Conservation (phyloP, 352 stramenopile genomes). For the Pythium rhizo-oryzae region DNA sequence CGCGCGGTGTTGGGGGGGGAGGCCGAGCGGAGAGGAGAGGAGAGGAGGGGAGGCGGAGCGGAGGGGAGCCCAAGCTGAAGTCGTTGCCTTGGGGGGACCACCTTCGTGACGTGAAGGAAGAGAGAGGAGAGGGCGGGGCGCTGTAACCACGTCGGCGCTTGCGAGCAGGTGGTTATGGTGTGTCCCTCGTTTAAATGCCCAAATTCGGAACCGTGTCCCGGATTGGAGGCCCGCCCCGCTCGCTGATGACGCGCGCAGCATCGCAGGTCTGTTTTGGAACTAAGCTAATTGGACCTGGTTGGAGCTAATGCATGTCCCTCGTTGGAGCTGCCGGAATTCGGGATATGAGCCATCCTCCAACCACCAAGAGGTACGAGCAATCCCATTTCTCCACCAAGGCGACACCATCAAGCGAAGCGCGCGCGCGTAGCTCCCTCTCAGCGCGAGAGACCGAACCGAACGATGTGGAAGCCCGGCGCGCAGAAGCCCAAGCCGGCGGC, state of each 20-base stretch:
- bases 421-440: not conserved
- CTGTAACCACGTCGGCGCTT: constrained; percentile 14
- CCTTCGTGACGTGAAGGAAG: constrained; percentile 31
- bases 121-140: constrained; percentile 15
- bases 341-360: constrained; percentile 33
- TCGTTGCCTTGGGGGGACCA: constrained; percentile 14
- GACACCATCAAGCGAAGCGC: not conserved
- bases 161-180: constrained; percentile 27
- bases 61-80: not conserved
- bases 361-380: constrained; percentile 30
- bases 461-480: constrained; percentile 68
- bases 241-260: constrained; percentile 15
- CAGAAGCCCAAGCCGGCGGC: constrained; percentile 28
- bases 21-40: not conserved
- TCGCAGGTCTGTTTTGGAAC: not conserved
- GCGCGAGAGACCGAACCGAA: not conserved
- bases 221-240: constrained; percentile 20
- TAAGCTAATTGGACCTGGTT: not conserved
- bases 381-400: not conserved
- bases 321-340: constrained; percentile 11
- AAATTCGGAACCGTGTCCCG: constrained; percentile 15
- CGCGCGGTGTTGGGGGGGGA: no score
- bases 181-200: constrained; percentile 11
- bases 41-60: not conserved
- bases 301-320: constrained; percentile 15